These are phyloP conservation scores for Umbelopsis isabellina DNA, from an alignment of 192 early-diverging fungal genomes.

Conservation along the genomic window DNA sequence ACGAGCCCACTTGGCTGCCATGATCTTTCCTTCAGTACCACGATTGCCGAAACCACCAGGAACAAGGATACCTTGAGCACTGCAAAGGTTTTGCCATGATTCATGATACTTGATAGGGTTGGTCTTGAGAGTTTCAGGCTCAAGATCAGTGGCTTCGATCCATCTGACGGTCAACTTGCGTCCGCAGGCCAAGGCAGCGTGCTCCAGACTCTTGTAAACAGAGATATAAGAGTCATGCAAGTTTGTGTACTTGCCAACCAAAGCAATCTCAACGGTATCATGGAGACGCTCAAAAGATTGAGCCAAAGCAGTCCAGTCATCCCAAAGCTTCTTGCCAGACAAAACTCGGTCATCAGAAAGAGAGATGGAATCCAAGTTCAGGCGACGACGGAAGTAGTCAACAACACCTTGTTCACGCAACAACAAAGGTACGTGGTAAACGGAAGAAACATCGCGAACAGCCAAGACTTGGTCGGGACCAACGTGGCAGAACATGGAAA, in stretches of 20 bases:
- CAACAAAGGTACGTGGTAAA: slow-evolving; percentile 96
- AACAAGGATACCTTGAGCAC: slow-evolving; percentile 91
- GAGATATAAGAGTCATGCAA: slow-evolving; percentile 98
- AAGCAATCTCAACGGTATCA: slow-evolving; percentile 83
- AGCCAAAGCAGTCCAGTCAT: slow-evolving; percentile 71
- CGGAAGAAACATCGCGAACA: slow-evolving; percentile 94
- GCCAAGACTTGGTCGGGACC: slow-evolving; percentile 88
- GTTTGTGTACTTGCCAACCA: slow-evolving; percentile 97
- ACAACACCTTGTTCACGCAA: slow-evolving; percentile 87
- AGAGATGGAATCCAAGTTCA: slow-evolving; percentile 67
- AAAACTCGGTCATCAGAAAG: slow-evolving; percentile 57
- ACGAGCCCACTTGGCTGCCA: slow-evolving; percentile 95
- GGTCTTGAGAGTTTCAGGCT: slow-evolving; percentile 66
- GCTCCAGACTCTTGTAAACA: slow-evolving; percentile 95
- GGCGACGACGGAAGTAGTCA: slow-evolving; percentile 77
- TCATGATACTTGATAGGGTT: slow-evolving; percentile 96
- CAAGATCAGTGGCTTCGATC: slow-evolving; percentile 95
- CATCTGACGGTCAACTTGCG: slow-evolving; percentile 85
- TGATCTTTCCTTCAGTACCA: slow-evolving; percentile 95
- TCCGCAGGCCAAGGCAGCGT: slow-evolving; percentile 85
- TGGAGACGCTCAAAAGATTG: slow-evolving; percentile 74
- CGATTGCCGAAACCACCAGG: slow-evolving; percentile 98
- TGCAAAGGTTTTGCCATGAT: slow-evolving; percentile 89
- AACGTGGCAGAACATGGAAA: slow-evolving; percentile 99
- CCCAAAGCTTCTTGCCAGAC: slow-evolving; percentile 69